Evolutionary conservation across 768 basidiomycete genomes (phyloP), one percentile per base, ranked within the genome.

Genomic region (Kwoniella pini): DNA sequence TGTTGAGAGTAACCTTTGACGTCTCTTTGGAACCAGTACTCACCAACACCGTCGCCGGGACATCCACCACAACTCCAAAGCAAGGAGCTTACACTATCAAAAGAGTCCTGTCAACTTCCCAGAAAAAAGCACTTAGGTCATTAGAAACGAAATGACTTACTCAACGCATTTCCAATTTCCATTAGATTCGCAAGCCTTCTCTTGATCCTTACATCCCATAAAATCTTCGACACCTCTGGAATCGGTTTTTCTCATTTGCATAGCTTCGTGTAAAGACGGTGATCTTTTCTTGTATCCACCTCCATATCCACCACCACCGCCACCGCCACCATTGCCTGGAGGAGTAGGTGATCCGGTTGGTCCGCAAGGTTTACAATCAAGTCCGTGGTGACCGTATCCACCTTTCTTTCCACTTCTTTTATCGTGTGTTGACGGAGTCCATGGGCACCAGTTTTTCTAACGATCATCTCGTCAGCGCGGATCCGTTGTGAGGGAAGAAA

Each of bases 1-100:
- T n/a, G n/a, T n/a, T n/a, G n/a, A n/a, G n/a, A n/a, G n/a, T n/a
- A n/a, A n/a, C n/a, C n/a, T n/a, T n/a, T n/a, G n/a, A n/a, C n/a
- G n/a, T n/a, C n/a, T n/a, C n/a, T n/a, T n/a, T n/a, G n/a, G n/a
- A n/a, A n/a, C n/a, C n/a, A n/a, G n/a, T 30, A 54, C 66, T 64
- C 46, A 68, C 66, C 66, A 19, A 58, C 31, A n/a, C 57, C 63
- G 46, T 64, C 46, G 21, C 59, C 63, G 0, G 55, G 53, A 52
- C 66, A 68, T 27, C 62, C 66, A 24, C 66, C 66, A 40, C 66
- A 68, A 27, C 62, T 55, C 30, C 38, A 51, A 33, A 63, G 49
- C 42, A 52, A 57, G 13, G 48, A 63, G 38, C 44, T 54, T 17
- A 63, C 51, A 39, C 65, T 67, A 45, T n/a, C n/a, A n/a, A n/a